Evolutionary conservation across 2,329 filamentous ascomycete species (phyloP), one percentile per base, ranked within the genome.

Genomic region (Scytalidium sp.): DNA sequence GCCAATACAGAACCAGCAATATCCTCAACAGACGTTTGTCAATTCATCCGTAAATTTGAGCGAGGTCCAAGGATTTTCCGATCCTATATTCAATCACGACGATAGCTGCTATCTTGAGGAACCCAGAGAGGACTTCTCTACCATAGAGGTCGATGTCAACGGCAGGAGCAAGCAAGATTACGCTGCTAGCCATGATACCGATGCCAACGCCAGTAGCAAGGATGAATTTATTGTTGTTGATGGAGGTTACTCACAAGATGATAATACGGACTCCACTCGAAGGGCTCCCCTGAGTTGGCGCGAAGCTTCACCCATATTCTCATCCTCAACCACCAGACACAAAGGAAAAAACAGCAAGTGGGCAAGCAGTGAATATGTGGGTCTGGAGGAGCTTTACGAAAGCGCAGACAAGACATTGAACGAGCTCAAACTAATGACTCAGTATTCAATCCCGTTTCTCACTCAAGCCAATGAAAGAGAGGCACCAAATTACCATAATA

Each of bases 271-370:
- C 39, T 64, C 60, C 52, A 59, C 45, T 2, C 61, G 60, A 2
- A 50, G 52, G 7, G n/a, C 22, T 20, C 19, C 19, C 32, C 17
- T 3, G 11, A 56, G 56, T 27, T 61, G 56, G 27, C 54, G 53
- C 9, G 47, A 23, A 6, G 40, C 50, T 10, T n/a, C 49, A 17
- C 40, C 51, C 11, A 43, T 48, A 32, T 13, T 47, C 17, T 40
- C 51, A 15, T 45, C 50, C 21, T 29, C 51, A 15, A 25, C 11
- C n/a, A 29, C 43, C 29, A 61, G 56, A 42, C 46, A n/a, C n/a
- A n/a, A n/a, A n/a, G n/a, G n/a, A 70, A 97, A 97, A 61, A 80
- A 94, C 61, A 97, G 93, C 70, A 99, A 99, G 72, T 99, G 94
- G 94, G 93, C 94, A 3, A 97, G 88, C 67, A 94, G 97, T 68